Conservation (phyloP, 78 protist genomes). For the Dictyostelium capitatum region DNA sequence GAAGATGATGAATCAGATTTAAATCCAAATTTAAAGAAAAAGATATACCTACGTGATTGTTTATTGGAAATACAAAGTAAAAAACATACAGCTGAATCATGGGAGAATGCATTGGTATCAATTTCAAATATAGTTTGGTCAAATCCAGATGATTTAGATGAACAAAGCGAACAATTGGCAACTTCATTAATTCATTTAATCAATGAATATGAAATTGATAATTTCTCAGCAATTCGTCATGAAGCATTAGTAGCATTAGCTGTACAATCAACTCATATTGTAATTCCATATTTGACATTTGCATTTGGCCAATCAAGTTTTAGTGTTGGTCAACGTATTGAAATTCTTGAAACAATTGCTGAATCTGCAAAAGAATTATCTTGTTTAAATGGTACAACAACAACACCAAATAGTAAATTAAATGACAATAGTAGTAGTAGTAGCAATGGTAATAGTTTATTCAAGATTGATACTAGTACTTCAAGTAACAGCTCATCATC, state of each 20-base stretch:
- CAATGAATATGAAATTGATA: constrained; percentile 68
- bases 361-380: constrained; percentile 50
- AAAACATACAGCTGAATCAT: constrained; percentile 74
- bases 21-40: constrained; percentile 36
- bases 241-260: constrained; percentile 61
- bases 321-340: constrained; percentile 68
- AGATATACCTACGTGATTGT: constrained; percentile 70
- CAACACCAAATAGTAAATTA: background rate
- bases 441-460: background rate
- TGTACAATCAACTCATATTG: constrained; percentile 27
- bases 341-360: constrained; percentile 8
- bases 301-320: constrained; percentile 26
- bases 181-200: constrained; percentile 48
- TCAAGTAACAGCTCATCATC: background rate
- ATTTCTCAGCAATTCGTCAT: constrained; percentile 24
- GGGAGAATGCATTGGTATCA: constrained; percentile 57
- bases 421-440: background rate
- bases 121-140: constrained; percentile 64
- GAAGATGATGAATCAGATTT: constrained; percentile 80
- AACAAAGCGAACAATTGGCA: constrained; percentile 21
- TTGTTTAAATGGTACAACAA: background rate
- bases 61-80: constrained; percentile 59
- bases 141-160: constrained; percentile 68
- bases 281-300: constrained; percentile 17
- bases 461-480: background rate